These are phyloP conservation scores for Epithele typhae DNA, from an alignment of 768 basidiomycete species.

Conservation along the genomic window DNA sequence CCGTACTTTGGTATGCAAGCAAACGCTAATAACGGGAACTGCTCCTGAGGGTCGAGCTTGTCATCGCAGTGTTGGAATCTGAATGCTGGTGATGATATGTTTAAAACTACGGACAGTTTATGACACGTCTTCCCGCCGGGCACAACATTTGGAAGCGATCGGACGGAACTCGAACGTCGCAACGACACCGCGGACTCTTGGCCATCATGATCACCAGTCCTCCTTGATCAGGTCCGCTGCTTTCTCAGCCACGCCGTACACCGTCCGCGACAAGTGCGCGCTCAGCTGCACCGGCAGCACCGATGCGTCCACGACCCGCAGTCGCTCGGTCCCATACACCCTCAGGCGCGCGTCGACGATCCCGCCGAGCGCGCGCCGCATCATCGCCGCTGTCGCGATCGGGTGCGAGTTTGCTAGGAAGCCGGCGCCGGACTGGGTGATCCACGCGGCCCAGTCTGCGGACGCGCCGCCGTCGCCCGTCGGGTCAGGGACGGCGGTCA, in stretches of 20 bases:
- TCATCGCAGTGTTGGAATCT: too few relatives aligned
- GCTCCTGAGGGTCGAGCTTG: too few relatives aligned
- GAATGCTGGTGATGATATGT: too few relatives aligned
- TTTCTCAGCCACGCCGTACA: slow-evolving; percentile 28
- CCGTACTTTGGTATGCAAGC: too few relatives aligned
- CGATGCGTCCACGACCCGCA: slow-evolving; percentile 53
- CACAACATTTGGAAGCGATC: too few relatives aligned
- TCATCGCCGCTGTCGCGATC: slow-evolving; percentile 38
- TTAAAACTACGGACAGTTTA: too few relatives aligned
- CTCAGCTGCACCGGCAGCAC: slow-evolving; percentile 49
- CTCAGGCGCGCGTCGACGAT: slow-evolving; percentile 49
- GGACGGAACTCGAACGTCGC: too few relatives aligned
- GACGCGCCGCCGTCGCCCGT: slow-evolving; percentile 37
- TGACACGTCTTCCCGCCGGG: too few relatives aligned
- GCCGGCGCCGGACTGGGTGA: slow-evolving; percentile 22
- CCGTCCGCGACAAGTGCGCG: slow-evolving; percentile 43
- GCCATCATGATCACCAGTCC: too few relatives aligned
- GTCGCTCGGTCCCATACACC: slow-evolving; percentile 49
- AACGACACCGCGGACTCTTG: too few relatives aligned
- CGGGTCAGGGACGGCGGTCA: slow-evolving; percentile 39
- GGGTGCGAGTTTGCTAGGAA: slow-evolving; percentile 47
- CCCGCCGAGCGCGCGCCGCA: slow-evolving; percentile 27
- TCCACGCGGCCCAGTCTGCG: slow-evolving; percentile 44
- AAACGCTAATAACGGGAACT: too few relatives aligned
- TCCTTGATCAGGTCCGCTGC: slow-evolving; percentile 28